These are phyloP conservation scores for Pseudocercospora vitis DNA, from an alignment of 2,329 filamentous ascomycete genomes.

Conservation along the genomic window DNA sequence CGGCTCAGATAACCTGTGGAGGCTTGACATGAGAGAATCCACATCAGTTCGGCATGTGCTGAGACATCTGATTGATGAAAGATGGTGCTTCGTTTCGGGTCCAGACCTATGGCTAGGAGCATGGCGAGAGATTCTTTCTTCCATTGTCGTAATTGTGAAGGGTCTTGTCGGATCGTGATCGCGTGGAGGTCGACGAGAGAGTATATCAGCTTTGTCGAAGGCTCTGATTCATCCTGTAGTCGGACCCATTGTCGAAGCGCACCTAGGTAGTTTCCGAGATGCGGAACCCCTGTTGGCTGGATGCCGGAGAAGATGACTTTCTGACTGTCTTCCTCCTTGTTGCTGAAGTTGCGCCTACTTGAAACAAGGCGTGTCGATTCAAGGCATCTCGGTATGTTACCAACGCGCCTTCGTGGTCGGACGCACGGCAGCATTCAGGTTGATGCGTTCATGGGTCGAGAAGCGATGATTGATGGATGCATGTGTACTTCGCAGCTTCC, in stretches of 20 bases:
- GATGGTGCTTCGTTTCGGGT: conserved; percentile 72
- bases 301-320: conserved; percentile 88
- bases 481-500: too few species aligned
- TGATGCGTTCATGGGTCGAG: not conserved
- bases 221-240: conserved; percentile 65
- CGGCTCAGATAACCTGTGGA: conserved; percentile 90
- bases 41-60: conserved; percentile 88
- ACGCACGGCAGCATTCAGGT: conserved; percentile 16
- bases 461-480: not conserved
- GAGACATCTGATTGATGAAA: conserved; percentile 71
- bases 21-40: conserved; percentile 89
- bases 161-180: conserved; percentile 74
- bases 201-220: conserved; percentile 68
- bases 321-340: too few species aligned
- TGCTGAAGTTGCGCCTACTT: too few species aligned
- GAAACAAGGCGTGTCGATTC: not conserved
- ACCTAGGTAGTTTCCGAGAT: conserved; percentile 93
- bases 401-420: conserved; percentile 8
- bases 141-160: conserved; percentile 60
- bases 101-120: conserved; percentile 78
- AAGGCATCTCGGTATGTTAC: not conserved
- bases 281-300: conserved; percentile 90
- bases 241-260: conserved; percentile 83
- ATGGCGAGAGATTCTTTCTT: conserved; percentile 75
- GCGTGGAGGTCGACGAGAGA: conserved; percentile 93